A percentile compares a stretch with the other conserved stretches of the same genome.
Evolutionary conservation across 1,139 yeast genomes (phyloP).

Genomic region (Taiozyma onychis): DNA sequence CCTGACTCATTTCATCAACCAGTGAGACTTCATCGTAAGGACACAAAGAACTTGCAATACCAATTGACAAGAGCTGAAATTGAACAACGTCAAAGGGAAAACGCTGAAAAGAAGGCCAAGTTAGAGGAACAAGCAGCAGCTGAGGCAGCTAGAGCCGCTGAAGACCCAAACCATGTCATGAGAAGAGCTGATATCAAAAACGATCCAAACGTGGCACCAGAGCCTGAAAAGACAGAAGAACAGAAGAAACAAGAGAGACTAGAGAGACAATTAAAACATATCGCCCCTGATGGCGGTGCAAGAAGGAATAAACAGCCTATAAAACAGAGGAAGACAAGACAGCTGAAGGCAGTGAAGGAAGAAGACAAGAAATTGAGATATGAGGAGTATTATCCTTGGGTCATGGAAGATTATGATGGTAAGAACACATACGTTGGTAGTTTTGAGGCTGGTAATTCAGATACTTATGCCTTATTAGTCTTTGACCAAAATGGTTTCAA

Average conservation of each 20-base stretch:
- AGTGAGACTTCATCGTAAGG: conserved; percentile 83
- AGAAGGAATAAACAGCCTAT: conserved; percentile 49
- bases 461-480: conserved; percentile 77
- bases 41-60: conserved; percentile 84
- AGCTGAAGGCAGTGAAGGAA: conserved; percentile 74
- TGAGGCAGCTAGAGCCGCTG: conserved; percentile 16
- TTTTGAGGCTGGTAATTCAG: conserved; percentile 91
- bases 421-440: conserved; percentile 92
- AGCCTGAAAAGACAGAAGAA: conserved; percentile 27
- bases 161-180: conserved; percentile 25
- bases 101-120: conserved; percentile 18
- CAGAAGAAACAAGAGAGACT: conserved; percentile 19
- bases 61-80: conserved; percentile 65
- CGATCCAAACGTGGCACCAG: conserved; percentile 32
- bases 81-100: conserved; percentile 43
- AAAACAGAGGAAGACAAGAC: conserved; percentile 79
- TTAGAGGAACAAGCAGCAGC: conserved; percentile 14
- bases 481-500: conserved; percentile 70
- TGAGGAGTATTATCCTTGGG: conserved; percentile 98
- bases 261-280: conserved; percentile 40
- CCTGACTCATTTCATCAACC: conserved; percentile 70
- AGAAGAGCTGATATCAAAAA: conserved; percentile 12
- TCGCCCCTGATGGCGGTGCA: conserved; percentile 94
- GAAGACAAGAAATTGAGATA: conserved; percentile 77
- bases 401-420: conserved; percentile 93